Base-by-base conservation (phyloP, 2,329 filamentous ascomycete species). In the Neofusicoccum laricinum region DNA sequence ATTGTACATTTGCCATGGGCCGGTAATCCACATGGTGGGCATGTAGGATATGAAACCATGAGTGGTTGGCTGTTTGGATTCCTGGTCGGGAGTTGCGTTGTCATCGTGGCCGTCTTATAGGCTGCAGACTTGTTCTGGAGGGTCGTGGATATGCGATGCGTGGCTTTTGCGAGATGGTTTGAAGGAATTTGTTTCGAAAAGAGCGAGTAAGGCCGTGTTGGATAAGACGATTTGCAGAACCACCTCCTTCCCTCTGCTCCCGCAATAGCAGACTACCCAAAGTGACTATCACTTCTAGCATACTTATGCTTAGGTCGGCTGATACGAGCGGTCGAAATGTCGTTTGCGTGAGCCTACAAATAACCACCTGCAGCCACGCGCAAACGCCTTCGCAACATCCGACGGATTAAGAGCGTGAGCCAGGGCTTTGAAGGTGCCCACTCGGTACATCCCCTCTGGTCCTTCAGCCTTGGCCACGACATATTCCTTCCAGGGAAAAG, bases 371-470 rank as follows among this genome's bases (percentile, higher is more conserved):
- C 92, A 85, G 19, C 90, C 89, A 57, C 92, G 85, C 6, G 88
- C 90, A 67, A 90, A 87, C 0, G 90, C 90, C 77, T 93, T 96
- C 71, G 92, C 78, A 43, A 96, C 85, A 74, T 97, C 92, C 88
- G 91, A 92, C 0, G 90, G 84, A 70, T 95, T 95, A 73, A 93
- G 82, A 1, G 91, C 88, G 70, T 94, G 89, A 1, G 82, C 74
- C 5, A 94, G 75, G 3, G 91, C 92, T 66, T 82, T 82, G 51
- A 88, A 66, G 14, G 69, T 65, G 34, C 68, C 65, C 36, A 67
- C 59, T 17, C 67, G 63, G 7, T 32, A 21, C 38, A 34, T 15
- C 14, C 14, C 19, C 19, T 41, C 53, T 7, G 14, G 84, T 82
- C 3, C 90, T 89, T 12, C 64, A 3, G 66, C 51, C 43, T 65